Base-by-base conservation (phyloP, 352 stramenopile species). In the Phytopythium ostracodes region DNA sequence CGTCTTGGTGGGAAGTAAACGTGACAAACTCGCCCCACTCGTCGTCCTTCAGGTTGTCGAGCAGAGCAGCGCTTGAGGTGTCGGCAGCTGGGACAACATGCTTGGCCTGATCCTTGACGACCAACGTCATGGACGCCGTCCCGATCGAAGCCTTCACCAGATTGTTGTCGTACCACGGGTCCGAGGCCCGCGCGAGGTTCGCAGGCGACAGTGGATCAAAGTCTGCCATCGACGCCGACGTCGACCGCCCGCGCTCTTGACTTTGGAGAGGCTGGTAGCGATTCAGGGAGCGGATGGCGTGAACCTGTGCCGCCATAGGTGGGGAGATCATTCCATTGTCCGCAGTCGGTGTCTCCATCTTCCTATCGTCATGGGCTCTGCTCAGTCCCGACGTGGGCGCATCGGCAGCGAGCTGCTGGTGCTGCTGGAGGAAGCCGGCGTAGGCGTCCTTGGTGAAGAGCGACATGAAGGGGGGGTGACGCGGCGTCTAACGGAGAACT, bases 401-500 rank as follows among this genome's bases (percentile, higher is more conserved):
- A 18, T 12, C 38, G 38, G n/a, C 38, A 20, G 38, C 38, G 12
- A 44, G 38, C 38, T 44, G 38, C 7, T 67, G 25, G 40, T 64
- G 49, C 35, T 70, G 18, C 60, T n/a, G n/a, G n/a, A 70, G 12
- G 56, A 59, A 31, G 64, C 62, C 44, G 44, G 44, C 44, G 44
- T 52, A 52, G 12, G 44, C 44, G n/a, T 52, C 44, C 44, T 52
- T 52, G 18, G 44, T 52, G 44, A 31, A 52, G 44, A 52, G 44
- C 44, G 44, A 52, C 44, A 52, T 52, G 77, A 3, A n/a, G n/a
- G n/a, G n/a, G n/a, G n/a, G n/a, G n/a, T n/a, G n/a, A 90, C 22
- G 81, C 91, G 22, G 84, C 89, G 44, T 98, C 92, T 60, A 97
- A 98, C 2, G 38, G 33, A 44, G 38, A 42, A 42, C 8, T n/a